Evolutionary conservation across 1,284 basidiomycete species (phyloP), one percentile per base, ranked within the genome.

Genomic region (Polyporus tsugae): DNA sequence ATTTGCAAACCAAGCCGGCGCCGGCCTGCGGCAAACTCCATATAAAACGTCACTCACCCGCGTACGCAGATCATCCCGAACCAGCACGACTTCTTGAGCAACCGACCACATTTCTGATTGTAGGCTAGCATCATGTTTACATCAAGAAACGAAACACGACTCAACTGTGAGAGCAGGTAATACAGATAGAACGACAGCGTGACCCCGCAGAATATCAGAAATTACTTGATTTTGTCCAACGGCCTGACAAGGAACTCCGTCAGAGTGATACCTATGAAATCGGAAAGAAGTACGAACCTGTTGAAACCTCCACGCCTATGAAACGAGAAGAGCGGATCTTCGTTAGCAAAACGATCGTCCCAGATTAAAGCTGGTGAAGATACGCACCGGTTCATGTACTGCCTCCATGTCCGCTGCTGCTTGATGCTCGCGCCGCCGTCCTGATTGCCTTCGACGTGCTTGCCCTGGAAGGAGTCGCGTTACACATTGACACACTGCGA

Each of bases 321-420:
- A 64, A 73, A 61, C 66, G 44, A 71, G 57, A 53, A 38, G 35
- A 35, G 64, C 11, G 1, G 60, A 68, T 69, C 66, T 49, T 15
- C 17, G 44, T 22, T 72, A 72, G 65, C 58, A 46, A 25, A 55
- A 29, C 67, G 63, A 69, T 70, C 61, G 49, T 62, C 73, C 15
- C 69, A 38, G 55, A n/a, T 52, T 4, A 42, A 39, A 55, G 9
- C 15, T 4, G 41, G 59, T 59, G 22, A 19, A 57, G 68, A 52
- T 49, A 75, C 85, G 59, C 72, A 92, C 92, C 93, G 86, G 77
- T 97, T 97, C 95, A 97, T 97, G 79, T 97, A 97, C 81, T 98
- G 97, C 72, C 97, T 85, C 96, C 97, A 98, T 36, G 95, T 97
- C 65, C 97, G 86, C 72, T 91, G 88, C 82, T 96, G 95, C 86